phyloP scores from a whole-genome alignment of 2,329 filamentous ascomycete genomes.

The Gremmenia infestans region DNA sequence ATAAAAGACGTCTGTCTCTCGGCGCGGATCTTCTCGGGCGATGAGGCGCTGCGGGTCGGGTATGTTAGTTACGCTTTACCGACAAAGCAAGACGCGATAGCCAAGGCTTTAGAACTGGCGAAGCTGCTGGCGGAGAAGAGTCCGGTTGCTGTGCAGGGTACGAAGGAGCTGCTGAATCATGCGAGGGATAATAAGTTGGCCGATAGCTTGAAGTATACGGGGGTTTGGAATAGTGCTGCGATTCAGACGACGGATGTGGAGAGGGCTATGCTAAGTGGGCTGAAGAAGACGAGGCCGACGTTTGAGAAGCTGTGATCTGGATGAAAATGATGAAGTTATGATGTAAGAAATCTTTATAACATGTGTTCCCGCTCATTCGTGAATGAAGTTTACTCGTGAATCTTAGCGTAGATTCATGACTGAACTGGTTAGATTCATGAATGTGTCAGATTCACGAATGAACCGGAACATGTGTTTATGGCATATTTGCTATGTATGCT shows the following conservation, averaged over 20 bases:
- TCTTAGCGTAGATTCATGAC: too few species aligned
- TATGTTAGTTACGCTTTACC: conserved; percentile 63
- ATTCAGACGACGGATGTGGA: conserved; percentile 76
- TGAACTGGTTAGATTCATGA: too few species aligned
- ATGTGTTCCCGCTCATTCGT: too few species aligned
- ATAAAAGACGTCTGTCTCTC: conserved; percentile 74
- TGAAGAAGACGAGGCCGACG: conserved; percentile 72
- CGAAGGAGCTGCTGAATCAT: conserved; percentile 82
- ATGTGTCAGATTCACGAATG: too few species aligned
- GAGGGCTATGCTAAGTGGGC: conserved; percentile 66
- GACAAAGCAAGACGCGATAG: conserved; percentile 58
- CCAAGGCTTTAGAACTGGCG: conserved; percentile 59
- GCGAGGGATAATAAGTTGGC: conserved; percentile 71
- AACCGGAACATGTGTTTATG: too few species aligned
- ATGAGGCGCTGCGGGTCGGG: conserved; percentile 65
- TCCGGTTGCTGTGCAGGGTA: conserved; percentile 80
- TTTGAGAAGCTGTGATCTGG: conserved; percentile 72
- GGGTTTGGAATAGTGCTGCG: conserved; percentile 80
- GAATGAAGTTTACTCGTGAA: too few species aligned
- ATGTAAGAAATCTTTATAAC: too few species aligned
- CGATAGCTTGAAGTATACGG: conserved; percentile 78
- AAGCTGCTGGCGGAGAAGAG: conserved; percentile 70
- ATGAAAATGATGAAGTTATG: neutral
- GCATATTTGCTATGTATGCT: too few species aligned
- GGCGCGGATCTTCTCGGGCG: conserved; percentile 62